Evolutionary conservation across 331 rosid genomes (phyloP).

Genomic region (Telfairia occidentalis): DNA sequence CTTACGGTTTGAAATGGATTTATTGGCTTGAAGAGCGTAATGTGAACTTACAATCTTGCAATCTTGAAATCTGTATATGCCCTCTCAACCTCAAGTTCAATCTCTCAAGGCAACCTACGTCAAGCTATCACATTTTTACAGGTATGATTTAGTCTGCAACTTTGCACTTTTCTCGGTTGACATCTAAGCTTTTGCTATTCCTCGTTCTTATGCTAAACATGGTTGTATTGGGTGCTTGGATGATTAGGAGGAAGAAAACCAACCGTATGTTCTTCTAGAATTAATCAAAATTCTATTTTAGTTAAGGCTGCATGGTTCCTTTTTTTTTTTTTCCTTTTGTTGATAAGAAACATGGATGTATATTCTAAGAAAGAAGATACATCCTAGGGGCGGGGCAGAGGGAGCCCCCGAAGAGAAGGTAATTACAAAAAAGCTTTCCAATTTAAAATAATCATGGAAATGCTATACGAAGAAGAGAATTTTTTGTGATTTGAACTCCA

Average conservation of each 20-base stretch:
- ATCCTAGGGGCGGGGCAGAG: too few species aligned
- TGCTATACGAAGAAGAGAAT: too few species aligned
- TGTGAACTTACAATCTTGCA: background rate
- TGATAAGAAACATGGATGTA: background rate
- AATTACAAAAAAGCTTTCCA: too few species aligned
- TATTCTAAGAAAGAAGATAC: too few species aligned
- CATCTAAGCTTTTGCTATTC: background rate
- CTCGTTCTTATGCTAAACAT: background rate
- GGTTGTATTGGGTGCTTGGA: background rate
- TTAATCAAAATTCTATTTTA: background rate
- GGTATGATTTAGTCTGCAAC: conserved; percentile 21
- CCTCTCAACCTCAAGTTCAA: conserved; percentile 67
- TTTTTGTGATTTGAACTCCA: too few species aligned
- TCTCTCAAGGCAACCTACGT: conserved; percentile 93
- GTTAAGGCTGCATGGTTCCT: background rate
- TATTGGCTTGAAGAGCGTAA: background rate
- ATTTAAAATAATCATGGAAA: too few species aligned
- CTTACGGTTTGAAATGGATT: conserved; percentile 9
- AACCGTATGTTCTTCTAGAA: background rate
- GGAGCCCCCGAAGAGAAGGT: too few species aligned
- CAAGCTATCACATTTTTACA: conserved; percentile 84
- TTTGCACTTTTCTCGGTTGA: background rate
- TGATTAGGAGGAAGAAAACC: background rate
- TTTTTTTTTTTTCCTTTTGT: too few species aligned
- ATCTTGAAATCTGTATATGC: conserved; percentile 52